These are phyloP conservation scores for Fallopia convolvulus DNA, from an alignment of 148 eudicot genomes.

Conservation along the genomic window DNA sequence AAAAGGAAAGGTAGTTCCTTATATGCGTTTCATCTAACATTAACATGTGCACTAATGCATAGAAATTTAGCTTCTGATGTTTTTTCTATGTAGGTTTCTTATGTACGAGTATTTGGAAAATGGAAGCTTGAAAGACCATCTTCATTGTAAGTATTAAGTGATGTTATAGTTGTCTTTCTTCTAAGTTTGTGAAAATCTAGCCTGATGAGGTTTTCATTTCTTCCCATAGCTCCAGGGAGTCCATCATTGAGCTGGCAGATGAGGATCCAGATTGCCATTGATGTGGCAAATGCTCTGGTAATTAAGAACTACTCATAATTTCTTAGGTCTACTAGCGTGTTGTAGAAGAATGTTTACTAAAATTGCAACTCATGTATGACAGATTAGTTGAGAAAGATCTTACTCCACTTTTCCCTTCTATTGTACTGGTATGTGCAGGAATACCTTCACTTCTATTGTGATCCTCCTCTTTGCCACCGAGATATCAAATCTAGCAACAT, in stretches of 20 bases:
- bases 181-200: not conserved
- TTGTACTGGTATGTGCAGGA: conserved; percentile 53
- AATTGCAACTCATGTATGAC: not conserved
- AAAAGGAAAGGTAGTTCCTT: conserved; percentile 52
- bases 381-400: not conserved
- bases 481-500: conserved; percentile 98
- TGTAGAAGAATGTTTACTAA: not conserved
- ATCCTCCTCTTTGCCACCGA: conserved; percentile 94
- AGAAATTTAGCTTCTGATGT: conserved; percentile 7
- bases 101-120: conserved; percentile 84
- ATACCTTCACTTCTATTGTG: conserved; percentile 93
- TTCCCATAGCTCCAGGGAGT: conserved; percentile 53
- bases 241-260: conserved; percentile 72
- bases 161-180: not conserved
- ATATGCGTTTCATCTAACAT: not conserved
- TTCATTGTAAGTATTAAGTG: conserved; percentile 56
- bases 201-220: conserved; percentile 6
- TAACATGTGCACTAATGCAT: not conserved
- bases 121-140: conserved; percentile 96
- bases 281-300: conserved; percentile 99
- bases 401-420: not conserved
- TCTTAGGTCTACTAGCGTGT: not conserved
- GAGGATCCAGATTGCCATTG: conserved; percentile 90
- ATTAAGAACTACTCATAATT: conserved; percentile 9
- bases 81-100: conserved; percentile 55